phyloP scores from a whole-genome alignment of 306 rosid genomes.

The Begonia peltatifolia region DNA sequence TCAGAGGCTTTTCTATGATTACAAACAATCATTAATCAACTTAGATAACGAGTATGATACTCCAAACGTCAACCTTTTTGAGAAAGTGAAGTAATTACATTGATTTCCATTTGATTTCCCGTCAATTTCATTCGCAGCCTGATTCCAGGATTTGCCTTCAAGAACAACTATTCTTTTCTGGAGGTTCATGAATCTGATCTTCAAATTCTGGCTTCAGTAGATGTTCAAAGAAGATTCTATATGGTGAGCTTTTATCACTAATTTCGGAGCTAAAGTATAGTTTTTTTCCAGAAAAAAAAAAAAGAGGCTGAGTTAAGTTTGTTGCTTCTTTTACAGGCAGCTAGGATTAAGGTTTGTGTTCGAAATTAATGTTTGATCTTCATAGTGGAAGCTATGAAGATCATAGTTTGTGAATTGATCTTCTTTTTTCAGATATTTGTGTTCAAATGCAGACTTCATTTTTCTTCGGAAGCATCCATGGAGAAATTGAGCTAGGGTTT shows the following conservation, averaged over 20 bases:
- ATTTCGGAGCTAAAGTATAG: too few relatives aligned
- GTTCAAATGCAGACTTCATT: conserved; percentile 1
- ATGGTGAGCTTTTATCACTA: not conserved
- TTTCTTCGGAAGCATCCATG: conserved; percentile 10
- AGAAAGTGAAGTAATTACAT: not conserved
- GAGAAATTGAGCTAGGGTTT: conserved; percentile 11
- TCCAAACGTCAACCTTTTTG: not conserved
- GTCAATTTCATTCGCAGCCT: not conserved
- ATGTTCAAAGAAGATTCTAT: conserved; percentile 7
- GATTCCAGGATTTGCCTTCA: conserved; percentile 8
- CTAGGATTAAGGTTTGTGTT: conserved; percentile 7
- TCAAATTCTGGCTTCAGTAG: conserved; percentile 4
- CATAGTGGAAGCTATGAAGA: too few relatives aligned
- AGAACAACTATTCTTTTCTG: conserved; percentile 3
- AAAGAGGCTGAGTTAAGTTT: not conserved
- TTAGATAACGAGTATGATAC: conserved; percentile 2
- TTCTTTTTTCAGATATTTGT: too few relatives aligned
- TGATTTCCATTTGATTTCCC: not conserved
- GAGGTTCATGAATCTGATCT: conserved; percentile 5
- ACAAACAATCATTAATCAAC: not conserved
- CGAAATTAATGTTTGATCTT: too few relatives aligned
- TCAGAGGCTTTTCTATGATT: conserved; percentile 6
- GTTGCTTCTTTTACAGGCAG: conserved; percentile 2
- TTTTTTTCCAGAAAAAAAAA: too few relatives aligned
- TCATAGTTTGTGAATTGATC: too few relatives aligned